These are phyloP conservation scores for Hippophae tibetana DNA, from an alignment of 306 rosid genomes.

Conservation along the genomic window DNA sequence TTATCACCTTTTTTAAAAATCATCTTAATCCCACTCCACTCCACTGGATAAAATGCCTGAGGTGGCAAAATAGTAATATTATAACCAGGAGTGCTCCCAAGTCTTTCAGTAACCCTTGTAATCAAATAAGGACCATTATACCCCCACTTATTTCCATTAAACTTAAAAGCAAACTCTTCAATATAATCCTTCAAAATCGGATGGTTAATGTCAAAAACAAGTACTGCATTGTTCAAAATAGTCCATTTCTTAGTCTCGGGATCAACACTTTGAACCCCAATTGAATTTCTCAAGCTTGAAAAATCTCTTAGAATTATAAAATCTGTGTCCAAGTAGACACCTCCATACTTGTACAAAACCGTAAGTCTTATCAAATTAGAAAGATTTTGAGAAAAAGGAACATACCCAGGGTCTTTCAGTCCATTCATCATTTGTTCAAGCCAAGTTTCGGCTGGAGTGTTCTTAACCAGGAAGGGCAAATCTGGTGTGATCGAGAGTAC, in stretches of 20 bases:
- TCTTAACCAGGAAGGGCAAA: conserved; percentile 27
- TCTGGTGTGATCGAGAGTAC: conserved; percentile 29
- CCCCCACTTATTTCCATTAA: conserved; percentile 57
- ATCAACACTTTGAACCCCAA: conserved; percentile 48
- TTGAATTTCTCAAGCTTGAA: conserved; percentile 31
- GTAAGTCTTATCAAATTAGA: conserved; percentile 41
- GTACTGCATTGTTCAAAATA: conserved; percentile 34
- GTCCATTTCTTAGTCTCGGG: conserved; percentile 28
- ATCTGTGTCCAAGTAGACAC: conserved; percentile 44
- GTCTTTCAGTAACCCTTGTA: conserved; percentile 31
- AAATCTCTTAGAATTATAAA: conserved; percentile 33
- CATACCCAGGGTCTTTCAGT: conserved; percentile 41
- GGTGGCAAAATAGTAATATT: conserved; percentile 37
- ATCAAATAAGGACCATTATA: conserved; percentile 56
- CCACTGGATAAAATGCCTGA: conserved; percentile 43
- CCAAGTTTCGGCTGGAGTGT: conserved; percentile 38
- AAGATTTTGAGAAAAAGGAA: conserved; percentile 46
- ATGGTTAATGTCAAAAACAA: conserved; percentile 44
- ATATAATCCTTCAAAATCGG: conserved; percentile 39
- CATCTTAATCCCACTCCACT: conserved; percentile 28
- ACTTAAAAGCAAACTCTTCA: conserved; percentile 35
- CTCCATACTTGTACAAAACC: conserved; percentile 48
- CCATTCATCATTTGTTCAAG: conserved; percentile 28
- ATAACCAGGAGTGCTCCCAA: conserved; percentile 16
- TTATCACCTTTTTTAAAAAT: conserved; percentile 25